Conservation (phyloP, 176 grass and related monocot genomes). For the Juncus inflexus region DNA sequence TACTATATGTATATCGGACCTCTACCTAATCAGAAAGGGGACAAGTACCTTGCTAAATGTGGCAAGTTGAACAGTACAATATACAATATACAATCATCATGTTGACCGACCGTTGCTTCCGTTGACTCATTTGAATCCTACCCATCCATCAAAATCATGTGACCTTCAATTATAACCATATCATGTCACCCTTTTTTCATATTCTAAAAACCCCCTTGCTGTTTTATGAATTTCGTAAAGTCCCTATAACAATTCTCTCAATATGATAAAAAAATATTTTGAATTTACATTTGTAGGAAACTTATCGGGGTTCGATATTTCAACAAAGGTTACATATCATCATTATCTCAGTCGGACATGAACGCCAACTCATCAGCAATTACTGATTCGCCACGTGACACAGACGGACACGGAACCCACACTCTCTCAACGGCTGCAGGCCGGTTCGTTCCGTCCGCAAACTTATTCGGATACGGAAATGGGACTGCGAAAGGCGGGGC, state of each 20-base stretch:
- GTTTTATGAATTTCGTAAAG: not conserved
- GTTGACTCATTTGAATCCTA: slow-evolving; percentile 24
- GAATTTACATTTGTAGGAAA: slow-evolving; percentile 43
- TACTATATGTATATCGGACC: not conserved
- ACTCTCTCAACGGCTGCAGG: slow-evolving; percentile 88
- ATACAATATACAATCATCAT: not conserved
- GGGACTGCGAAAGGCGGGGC: slow-evolving; percentile 85
- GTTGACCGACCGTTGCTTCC: not conserved
- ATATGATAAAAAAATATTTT: not conserved
- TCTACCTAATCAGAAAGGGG: no score
- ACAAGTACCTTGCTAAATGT: not conserved
- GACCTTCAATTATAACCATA: no score
- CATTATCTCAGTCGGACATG: slow-evolving; percentile 18
- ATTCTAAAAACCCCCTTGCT: not conserved
- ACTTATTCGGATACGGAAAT: slow-evolving; percentile 69
- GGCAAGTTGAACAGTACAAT: not conserved
- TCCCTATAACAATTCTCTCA: not conserved
- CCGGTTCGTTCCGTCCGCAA: slow-evolving; percentile 42
- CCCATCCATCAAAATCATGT: not conserved
- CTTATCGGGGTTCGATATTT: slow-evolving; percentile 78
- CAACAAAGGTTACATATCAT: slow-evolving; percentile 67
- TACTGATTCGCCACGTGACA: slow-evolving; percentile 44
- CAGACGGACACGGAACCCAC: slow-evolving; percentile 86
- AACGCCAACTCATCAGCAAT: slow-evolving; percentile 9
- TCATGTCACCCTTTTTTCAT: no score